phyloP scores from a whole-genome alignment of 192 early-diverging fungal genomes.

The Pilaira anomala region DNA sequence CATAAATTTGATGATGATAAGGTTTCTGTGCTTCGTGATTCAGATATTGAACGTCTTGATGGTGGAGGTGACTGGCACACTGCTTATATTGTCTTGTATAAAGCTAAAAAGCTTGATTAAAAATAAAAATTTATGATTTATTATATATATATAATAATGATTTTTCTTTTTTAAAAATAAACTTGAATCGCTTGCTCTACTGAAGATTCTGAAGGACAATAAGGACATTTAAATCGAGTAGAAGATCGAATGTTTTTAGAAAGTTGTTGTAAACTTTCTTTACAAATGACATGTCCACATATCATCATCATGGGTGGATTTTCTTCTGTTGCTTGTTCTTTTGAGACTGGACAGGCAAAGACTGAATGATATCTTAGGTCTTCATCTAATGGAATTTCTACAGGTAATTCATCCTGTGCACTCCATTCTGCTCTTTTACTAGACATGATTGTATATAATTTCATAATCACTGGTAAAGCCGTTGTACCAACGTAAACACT shows the following conservation, averaged over 20 bases:
- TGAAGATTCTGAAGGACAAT: constrained; percentile 89
- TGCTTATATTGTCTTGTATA: constrained; percentile 89
- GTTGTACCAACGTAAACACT: constrained; percentile 76
- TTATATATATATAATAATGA: too few species aligned
- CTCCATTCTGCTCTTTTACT: constrained; percentile 87
- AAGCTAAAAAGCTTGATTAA: constrained; percentile 62
- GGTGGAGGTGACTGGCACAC: constrained; percentile 89
- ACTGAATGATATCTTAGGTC: constrained; percentile 90
- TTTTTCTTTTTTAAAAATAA: constrained; percentile 61
- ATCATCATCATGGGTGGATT: constrained; percentile 98
- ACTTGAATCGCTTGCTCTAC: constrained; percentile 73
- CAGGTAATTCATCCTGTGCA: constrained; percentile 86
- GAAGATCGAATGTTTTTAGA: constrained; percentile 64
- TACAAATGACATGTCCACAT: constrained; percentile 95
- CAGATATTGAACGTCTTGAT: constrained; percentile 87
- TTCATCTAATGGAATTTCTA: constrained; percentile 86
- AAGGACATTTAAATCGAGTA: constrained; percentile 92
- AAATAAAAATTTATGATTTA: not conserved
- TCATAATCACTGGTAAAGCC: constrained; percentile 89
- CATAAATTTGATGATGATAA: constrained; percentile 95
- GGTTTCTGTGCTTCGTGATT: constrained; percentile 77
- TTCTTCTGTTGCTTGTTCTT: constrained; percentile 87
- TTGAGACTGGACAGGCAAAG: constrained; percentile 95
- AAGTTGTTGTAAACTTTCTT: constrained; percentile 83
- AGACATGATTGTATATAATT: constrained; percentile 87